Evolutionary conservation across 192 early-diverging fungal species (phyloP).

Genomic region (Coemansia sp.): DNA sequence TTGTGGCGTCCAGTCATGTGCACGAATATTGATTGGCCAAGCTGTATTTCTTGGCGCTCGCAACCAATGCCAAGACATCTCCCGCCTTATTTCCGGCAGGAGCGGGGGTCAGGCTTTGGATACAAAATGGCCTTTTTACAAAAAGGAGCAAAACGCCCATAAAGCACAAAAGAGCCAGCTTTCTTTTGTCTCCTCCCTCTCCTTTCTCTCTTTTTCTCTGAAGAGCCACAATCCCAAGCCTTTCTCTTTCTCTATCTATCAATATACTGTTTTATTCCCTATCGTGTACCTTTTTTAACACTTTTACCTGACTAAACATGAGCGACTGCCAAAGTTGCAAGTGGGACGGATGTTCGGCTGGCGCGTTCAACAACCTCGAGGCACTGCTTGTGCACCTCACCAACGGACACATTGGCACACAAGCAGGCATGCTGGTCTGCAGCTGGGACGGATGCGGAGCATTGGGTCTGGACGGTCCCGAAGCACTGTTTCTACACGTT

Average conservation of each 20-base stretch:
- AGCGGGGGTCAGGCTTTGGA: not conserved
- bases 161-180: not conserved
- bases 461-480: constrained; percentile 4
- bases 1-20: constrained; percentile 6
- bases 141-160: not conserved
- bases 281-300: not conserved
- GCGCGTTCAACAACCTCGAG: constrained; percentile 71
- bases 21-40: constrained; percentile 1
- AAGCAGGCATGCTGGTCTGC: not conserved
- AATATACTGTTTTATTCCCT: not conserved
- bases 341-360: constrained; percentile 29
- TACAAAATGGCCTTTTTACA: not conserved
- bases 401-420: constrained; percentile 69
- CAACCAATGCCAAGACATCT: constrained; percentile 3
- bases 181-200: not conserved
- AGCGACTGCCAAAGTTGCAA: constrained; percentile 27
- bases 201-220: not conserved
- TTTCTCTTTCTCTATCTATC: not conserved
- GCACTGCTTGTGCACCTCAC: constrained; percentile 79
- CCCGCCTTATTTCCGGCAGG: not conserved
- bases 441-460: constrained; percentile 13
- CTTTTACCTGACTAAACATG: not conserved
- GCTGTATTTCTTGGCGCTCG: constrained; percentile 2
- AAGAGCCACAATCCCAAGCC: not conserved
- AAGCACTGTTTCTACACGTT: constrained; percentile 17